These are phyloP conservation scores for Cercospora citrullina DNA, from an alignment of 2,329 filamentous ascomycete species.

Conservation along the genomic window DNA sequence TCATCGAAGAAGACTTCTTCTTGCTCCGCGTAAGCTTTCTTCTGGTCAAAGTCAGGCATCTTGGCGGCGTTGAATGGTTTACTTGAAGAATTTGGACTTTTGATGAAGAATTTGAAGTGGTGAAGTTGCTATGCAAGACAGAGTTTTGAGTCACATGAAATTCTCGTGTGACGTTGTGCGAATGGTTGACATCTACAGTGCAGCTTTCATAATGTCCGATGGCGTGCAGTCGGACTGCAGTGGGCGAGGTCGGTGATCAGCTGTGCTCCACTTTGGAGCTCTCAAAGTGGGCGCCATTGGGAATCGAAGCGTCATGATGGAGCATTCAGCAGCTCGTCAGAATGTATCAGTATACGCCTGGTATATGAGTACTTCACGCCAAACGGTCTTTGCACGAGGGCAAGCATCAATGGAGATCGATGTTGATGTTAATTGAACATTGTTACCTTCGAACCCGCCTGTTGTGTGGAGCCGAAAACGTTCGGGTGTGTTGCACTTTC, in stretches of 20 bases:
- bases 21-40: constrained; percentile 51
- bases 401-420: background rate
- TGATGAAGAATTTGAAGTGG: background rate
- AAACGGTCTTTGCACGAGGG: background rate
- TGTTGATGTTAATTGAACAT: background rate
- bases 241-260: constrained; percentile 6
- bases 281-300: constrained; percentile 13
- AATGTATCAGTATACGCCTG: background rate
- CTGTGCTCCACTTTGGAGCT: constrained; percentile 15
- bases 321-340: background rate
- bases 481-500: background rate
- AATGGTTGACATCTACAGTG: background rate
- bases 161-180: background rate
- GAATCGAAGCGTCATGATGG: constrained; percentile 14
- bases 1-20: constrained; percentile 59
- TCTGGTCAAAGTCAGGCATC: constrained; percentile 42
- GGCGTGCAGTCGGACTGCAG: background rate
- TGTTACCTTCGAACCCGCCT: background rate
- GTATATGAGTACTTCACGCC: background rate
- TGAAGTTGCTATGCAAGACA: background rate
- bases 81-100: background rate
- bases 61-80: background rate
- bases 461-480: background rate
- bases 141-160: background rate
- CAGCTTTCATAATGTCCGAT: constrained; percentile 1